A percentile compares a stretch with the other conserved stretches of the same genome.
phyloP scores from a whole-genome alignment of 2,329 filamentous ascomycete species.

The Pestalotiopsis sp. region DNA sequence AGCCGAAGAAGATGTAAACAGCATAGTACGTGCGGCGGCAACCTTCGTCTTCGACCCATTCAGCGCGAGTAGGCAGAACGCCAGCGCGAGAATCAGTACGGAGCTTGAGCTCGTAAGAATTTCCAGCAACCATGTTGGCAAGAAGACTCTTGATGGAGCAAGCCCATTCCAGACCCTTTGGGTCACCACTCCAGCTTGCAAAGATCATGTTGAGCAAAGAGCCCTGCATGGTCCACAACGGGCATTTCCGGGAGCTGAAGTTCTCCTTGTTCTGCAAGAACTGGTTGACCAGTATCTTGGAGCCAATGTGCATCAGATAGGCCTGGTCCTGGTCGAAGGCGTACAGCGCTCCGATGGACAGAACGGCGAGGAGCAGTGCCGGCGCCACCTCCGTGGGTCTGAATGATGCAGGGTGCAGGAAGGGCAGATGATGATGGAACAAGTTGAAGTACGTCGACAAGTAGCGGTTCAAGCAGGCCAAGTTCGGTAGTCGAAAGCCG shows the following conservation, averaged over 20 bases:
- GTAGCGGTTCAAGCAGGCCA: conserved; percentile 85
- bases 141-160: conserved; percentile 98
- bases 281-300: conserved; percentile 95
- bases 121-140: conserved; percentile 98
- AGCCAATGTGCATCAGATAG: conserved; percentile 95
- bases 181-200: conserved; percentile 97
- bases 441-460: conserved; percentile 94
- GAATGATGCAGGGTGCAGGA: conserved; percentile 92
- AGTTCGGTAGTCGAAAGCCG: conserved; percentile 83
- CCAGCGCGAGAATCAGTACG: conserved; percentile 85
- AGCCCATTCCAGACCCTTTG: conserved; percentile 97
- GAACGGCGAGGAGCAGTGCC: conserved; percentile 81
- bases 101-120: conserved; percentile 93
- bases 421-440: conserved; percentile 96
- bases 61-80: conserved; percentile 73
- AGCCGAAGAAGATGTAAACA: conserved; percentile 98
- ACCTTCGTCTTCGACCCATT: conserved; percentile 97
- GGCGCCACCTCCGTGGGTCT: conserved; percentile 78
- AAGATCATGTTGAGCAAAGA: conserved; percentile 98
- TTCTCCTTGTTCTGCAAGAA: conserved; percentile 98
- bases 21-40: conserved; percentile 97
- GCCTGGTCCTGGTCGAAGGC: conserved; percentile 97
- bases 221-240: conserved; percentile 97
- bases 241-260: conserved; percentile 96
- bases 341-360: conserved; percentile 95